These are phyloP conservation scores for Tetraselmis chui DNA, from an alignment of 139 green algal genomes.

Conservation along the genomic window DNA sequence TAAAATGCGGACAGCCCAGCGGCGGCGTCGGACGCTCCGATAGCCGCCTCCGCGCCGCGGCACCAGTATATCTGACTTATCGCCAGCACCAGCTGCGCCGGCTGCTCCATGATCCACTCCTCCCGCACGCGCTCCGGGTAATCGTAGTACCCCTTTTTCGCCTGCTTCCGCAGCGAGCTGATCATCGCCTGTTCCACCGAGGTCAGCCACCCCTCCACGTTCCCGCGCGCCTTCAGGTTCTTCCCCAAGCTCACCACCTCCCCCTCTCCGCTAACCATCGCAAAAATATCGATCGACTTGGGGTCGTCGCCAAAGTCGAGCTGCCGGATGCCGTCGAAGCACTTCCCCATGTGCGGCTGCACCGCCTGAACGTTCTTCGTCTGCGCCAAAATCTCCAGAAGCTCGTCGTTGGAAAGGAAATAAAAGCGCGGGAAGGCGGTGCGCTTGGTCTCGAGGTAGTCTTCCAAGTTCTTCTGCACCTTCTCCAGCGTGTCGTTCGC, in stretches of 20 bases:
- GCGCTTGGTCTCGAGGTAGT: conserved; percentile 86
- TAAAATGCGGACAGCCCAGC: conserved; percentile 35
- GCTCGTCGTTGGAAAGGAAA: conserved; percentile 80
- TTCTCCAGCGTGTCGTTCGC: conserved; percentile 74
- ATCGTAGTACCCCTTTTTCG: conserved; percentile 40
- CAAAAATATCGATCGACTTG: conserved; percentile 67
- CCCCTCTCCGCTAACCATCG: conserved; percentile 66
- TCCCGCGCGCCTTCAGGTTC: conserved; percentile 67
- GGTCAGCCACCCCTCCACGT: conserved; percentile 77
- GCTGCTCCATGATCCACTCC: conserved; percentile 72
- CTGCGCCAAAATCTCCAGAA: conserved; percentile 73
- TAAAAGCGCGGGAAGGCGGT: conserved; percentile 84
- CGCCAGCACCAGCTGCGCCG: conserved; percentile 76
- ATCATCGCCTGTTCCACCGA: conserved; percentile 69
- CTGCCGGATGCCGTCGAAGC: conserved; percentile 78
- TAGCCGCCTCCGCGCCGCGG: conserved; percentile 44
- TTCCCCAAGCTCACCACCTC: conserved; percentile 72
- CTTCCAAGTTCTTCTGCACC: conserved; percentile 81
- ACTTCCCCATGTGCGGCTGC: conserved; percentile 83
- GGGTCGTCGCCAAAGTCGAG: conserved; percentile 79
- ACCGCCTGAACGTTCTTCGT: conserved; percentile 66
- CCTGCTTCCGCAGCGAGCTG: conserved; percentile 42
- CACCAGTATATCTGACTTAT: conserved; percentile 77
- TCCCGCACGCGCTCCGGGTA: conserved; percentile 52
- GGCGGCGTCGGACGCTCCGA: conserved; percentile 21